Conservation (phyloP, 2,329 filamentous ascomycete species). For the Pseudogymnoascus sp. region DNA sequence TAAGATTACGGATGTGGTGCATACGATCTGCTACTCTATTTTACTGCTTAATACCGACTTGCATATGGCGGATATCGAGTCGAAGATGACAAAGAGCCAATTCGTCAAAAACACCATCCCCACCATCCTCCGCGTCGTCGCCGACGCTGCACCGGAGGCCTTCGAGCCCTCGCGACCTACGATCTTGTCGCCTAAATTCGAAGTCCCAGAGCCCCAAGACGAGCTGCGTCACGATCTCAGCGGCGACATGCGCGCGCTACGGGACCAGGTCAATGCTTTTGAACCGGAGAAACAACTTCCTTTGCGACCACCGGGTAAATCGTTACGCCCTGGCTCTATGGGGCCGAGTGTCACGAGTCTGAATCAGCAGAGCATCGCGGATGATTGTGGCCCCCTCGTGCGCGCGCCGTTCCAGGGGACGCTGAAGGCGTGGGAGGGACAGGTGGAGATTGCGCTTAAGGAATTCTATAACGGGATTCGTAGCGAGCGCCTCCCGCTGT, state of each 20-base stretch:
- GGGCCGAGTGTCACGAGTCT: constrained; percentile 27
- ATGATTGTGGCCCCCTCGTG: constrained; percentile 67
- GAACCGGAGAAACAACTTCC: not conserved
- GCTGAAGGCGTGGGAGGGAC: constrained; percentile 74
- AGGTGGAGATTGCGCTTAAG: constrained; percentile 85
- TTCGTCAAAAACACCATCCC: constrained; percentile 96
- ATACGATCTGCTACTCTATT: constrained; percentile 94
- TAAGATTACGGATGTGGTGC: constrained; percentile 87
- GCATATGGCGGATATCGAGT: constrained; percentile 87
- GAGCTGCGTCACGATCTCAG: constrained; percentile 11
- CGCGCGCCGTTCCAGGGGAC: constrained; percentile 67
- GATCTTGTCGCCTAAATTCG: constrained; percentile 33
- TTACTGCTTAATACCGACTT: constrained; percentile 93
- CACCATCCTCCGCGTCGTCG: constrained; percentile 69
- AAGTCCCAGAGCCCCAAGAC: constrained; percentile 19
- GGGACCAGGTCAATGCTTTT: not conserved
- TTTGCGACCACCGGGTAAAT: constrained; percentile 10
- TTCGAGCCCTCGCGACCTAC: constrained; percentile 46
- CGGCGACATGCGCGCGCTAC: not conserved
- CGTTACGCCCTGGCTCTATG: constrained; percentile 21
- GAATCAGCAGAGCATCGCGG: constrained; percentile 26
- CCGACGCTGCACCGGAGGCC: constrained; percentile 60
- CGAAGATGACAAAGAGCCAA: constrained; percentile 90
- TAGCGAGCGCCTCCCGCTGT: constrained; percentile 75
- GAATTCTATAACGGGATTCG: constrained; percentile 87